Evolutionary conservation across 2,329 filamentous ascomycete species (phyloP).

Genomic region (Endothia cerciana): DNA sequence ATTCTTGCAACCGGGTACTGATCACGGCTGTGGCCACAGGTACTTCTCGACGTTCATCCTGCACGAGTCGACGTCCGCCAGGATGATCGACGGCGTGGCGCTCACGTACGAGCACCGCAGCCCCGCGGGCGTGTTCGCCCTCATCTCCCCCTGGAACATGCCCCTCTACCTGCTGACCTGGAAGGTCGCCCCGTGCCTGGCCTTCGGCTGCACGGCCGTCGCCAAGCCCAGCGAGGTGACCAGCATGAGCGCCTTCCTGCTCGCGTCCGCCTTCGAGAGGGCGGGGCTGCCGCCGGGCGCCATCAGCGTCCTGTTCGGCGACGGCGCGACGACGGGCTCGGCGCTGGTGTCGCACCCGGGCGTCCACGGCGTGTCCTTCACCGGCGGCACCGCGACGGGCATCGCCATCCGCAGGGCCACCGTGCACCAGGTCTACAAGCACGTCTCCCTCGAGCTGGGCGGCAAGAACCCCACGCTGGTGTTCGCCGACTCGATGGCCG

Average conservation of each 20-base stretch:
- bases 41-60: conserved; percentile 42
- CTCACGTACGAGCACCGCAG: conserved; percentile 42
- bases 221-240: conserved; percentile 42
- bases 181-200: conserved; percentile 42
- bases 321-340: conserved; percentile 38
- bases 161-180: conserved; percentile 41
- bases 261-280: conserved; percentile 34
- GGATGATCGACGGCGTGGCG: conserved; percentile 38
- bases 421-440: conserved; percentile 39
- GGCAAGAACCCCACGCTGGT: conserved; percentile 58
- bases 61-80: conserved; percentile 38
- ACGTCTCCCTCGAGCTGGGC: conserved; percentile 42
- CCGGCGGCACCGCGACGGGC: conserved; percentile 39
- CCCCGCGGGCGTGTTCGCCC: conserved; percentile 39
- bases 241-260: conserved; percentile 39
- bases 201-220: conserved; percentile 42
- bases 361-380: conserved; percentile 40
- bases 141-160: conserved; percentile 44
- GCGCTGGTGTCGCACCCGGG: conserved; percentile 35
- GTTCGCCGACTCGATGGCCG: conserved; percentile 49
- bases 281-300: conserved; percentile 37
- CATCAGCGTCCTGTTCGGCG: conserved; percentile 40
- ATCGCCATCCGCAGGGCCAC: conserved; percentile 39
- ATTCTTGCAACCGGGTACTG: not conserved
- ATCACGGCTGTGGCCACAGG: conserved; percentile 22